These are phyloP conservation scores for Boletus eberwhitei DNA, from an alignment of 768 basidiomycete species.

Conservation along the genomic window DNA sequence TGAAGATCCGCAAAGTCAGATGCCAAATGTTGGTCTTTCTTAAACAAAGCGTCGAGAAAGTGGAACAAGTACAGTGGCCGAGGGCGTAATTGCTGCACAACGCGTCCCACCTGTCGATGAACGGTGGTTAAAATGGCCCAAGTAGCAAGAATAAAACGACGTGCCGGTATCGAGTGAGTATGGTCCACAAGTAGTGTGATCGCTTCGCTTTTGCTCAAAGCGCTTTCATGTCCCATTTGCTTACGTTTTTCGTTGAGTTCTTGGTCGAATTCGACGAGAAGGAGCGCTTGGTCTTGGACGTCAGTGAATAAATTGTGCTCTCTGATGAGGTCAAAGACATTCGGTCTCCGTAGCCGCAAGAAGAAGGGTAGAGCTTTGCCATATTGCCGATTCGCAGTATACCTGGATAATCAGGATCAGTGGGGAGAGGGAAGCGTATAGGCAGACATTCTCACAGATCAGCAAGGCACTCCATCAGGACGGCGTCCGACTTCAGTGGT, in stretches of 20 bases:
- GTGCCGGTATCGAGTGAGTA: constrained; percentile 91
- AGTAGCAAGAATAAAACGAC: constrained; percentile 21
- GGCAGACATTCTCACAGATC: constrained; percentile 60
- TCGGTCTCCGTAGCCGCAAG: constrained; percentile 78
- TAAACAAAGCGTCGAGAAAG: constrained; percentile 87
- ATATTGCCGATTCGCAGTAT: constrained; percentile 84
- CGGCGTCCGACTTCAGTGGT: constrained; percentile 43
- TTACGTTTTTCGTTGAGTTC: constrained; percentile 67
- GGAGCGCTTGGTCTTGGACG: constrained; percentile 88
- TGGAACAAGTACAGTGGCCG: constrained; percentile 83
- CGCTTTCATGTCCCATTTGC: constrained; percentile 38
- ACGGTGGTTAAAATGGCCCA: neutral
- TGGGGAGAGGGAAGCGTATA: neutral
- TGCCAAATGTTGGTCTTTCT: constrained; percentile 79
- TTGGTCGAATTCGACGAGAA: constrained; percentile 92
- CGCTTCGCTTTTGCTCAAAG: constrained; percentile 62
- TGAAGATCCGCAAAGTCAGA: constrained; percentile 83
- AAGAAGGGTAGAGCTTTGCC: constrained; percentile 92
- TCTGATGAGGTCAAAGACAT: constrained; percentile 92
- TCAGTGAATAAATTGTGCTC: constrained; percentile 94
- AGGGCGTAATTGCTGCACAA: constrained; percentile 79
- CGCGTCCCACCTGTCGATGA: constrained; percentile 65
- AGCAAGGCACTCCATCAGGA: constrained; percentile 88
- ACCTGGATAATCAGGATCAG: constrained; percentile 43
- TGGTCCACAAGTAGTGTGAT: constrained; percentile 89